Evolutionary conservation across 75 land plant genomes (phyloP).

Genomic region (Picea glauca): DNA sequence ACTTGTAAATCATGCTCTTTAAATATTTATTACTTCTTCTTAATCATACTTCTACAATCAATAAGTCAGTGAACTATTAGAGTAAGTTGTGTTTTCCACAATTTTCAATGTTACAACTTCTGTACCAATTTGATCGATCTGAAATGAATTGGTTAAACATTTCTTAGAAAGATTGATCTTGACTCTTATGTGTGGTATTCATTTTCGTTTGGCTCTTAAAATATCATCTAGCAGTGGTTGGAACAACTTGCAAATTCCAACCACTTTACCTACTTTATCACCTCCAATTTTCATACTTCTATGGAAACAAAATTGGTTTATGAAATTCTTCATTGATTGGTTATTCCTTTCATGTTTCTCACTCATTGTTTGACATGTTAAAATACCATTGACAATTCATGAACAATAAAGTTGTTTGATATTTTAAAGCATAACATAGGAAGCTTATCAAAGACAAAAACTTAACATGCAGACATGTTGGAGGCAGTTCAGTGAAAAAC

Average conservation of each 20-base stretch:
- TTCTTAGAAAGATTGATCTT: neutral
- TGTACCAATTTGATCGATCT: too few species aligned
- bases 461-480: too few species aligned
- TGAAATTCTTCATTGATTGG: constrained; percentile 14
- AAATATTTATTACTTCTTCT: neutral
- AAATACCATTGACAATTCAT: too few species aligned
- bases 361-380: too few species aligned
- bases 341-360: constrained; percentile 2
- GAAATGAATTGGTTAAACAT: neutral
- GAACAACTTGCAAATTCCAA: constrained; percentile 14
- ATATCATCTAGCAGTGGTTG: constrained; percentile 13
- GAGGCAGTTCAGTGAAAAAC: too few species aligned
- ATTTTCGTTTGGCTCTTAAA: constrained; percentile 10
- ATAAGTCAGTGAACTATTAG: too few species aligned
- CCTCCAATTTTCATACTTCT: constrained; percentile 8
- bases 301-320: constrained; percentile 4
- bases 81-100: neutral
- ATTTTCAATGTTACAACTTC: too few species aligned
- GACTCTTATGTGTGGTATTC: too few species aligned
- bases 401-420: too few species aligned
- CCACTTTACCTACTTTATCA: constrained; percentile 6
- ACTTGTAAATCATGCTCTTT: neutral
- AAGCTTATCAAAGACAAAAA: too few species aligned
- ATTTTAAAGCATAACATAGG: too few species aligned
- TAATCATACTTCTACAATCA: neutral